These are phyloP conservation scores for Suillus occidentalis DNA, from an alignment of 768 basidiomycete species.

Conservation along the genomic window DNA sequence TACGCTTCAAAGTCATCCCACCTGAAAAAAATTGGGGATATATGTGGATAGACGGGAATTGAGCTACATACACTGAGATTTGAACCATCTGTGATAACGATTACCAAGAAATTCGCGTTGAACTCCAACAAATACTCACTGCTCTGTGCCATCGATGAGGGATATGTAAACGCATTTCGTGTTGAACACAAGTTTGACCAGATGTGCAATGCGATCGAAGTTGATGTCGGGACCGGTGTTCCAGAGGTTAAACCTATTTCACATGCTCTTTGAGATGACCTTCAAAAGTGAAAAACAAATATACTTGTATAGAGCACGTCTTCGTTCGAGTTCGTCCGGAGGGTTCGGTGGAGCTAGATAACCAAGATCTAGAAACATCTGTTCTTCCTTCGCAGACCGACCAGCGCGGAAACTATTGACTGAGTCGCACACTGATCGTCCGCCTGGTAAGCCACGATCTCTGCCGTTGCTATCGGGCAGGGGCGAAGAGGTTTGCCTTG, in stretches of 20 bases:
- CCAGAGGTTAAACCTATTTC: constrained; percentile 80
- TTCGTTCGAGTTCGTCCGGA: constrained; percentile 78
- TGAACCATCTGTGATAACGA: constrained; percentile 67
- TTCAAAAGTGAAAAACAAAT: constrained; percentile 17
- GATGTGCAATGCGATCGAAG: constrained; percentile 91
- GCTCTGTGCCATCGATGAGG: constrained; percentile 80
- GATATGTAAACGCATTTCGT: constrained; percentile 84
- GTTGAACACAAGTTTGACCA: constrained; percentile 90
- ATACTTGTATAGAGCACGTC: constrained; percentile 84
- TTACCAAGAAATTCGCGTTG: background rate
- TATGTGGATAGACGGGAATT: background rate
- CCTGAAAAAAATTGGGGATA: constrained; percentile 30
- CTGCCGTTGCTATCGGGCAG: constrained; percentile 45
- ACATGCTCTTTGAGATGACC: constrained; percentile 7
- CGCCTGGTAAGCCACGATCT: constrained; percentile 32
- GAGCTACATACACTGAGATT: constrained; percentile 71
- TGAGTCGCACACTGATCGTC: constrained; percentile 36
- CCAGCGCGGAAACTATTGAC: constrained; percentile 36
- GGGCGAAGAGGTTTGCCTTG: constrained; percentile 66
- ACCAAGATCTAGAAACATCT: constrained; percentile 60
- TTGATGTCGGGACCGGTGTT: constrained; percentile 84
- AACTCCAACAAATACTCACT: constrained; percentile 50
- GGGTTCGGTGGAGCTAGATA: constrained; percentile 83
- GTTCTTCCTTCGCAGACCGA: constrained; percentile 65
- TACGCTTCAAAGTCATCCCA: constrained; percentile 44